Evolutionary conservation across 1,284 basidiomycete genomes (phyloP).

Genomic region (Clitocybe nebularis): DNA sequence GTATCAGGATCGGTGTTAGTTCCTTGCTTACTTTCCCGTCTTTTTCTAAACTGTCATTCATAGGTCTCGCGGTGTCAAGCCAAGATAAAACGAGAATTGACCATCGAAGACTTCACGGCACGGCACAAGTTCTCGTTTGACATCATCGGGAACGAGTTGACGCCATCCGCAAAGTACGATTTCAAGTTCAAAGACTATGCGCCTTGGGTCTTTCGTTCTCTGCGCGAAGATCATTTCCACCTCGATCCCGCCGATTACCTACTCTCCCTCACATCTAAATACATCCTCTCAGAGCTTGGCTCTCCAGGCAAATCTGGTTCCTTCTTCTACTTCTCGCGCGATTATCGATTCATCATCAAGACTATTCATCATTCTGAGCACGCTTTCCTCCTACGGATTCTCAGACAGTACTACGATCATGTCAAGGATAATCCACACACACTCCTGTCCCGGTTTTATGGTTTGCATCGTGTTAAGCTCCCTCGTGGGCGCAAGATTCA

Average conservation of each 20-base stretch:
- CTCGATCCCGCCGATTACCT: slow-evolving; percentile 97
- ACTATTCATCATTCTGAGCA: slow-evolving; percentile 95
- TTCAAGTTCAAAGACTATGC: slow-evolving; percentile 99
- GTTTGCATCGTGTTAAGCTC: slow-evolving; percentile 94
- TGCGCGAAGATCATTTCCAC: slow-evolving; percentile 92
- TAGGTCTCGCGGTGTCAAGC: slow-evolving; percentile 95
- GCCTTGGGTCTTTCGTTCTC: slow-evolving; percentile 94
- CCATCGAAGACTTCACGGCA: slow-evolving; percentile 84
- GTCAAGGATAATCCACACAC: slow-evolving; percentile 93
- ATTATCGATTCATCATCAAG: slow-evolving; percentile 99
- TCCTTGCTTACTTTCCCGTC: slow-evolving; percentile 2
- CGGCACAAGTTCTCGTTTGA: slow-evolving; percentile 97
- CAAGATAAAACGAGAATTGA: slow-evolving; percentile 84
- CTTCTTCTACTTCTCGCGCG: slow-evolving; percentile 98
- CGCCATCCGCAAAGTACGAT: slow-evolving; percentile 93
- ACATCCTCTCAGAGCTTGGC: slow-evolving; percentile 97
- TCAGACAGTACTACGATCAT: slow-evolving; percentile 86
- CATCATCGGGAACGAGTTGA: slow-evolving; percentile 95
- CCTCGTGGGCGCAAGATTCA: slow-evolving; percentile 94
- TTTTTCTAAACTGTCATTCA: slow-evolving; percentile 2
- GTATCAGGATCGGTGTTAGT: slow-evolving; percentile 90
- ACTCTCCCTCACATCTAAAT: slow-evolving; percentile 93
- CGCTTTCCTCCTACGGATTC: slow-evolving; percentile 85
- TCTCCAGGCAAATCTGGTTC: slow-evolving; percentile 98
- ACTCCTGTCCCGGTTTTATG: slow-evolving; percentile 91